Percentiles rank a stretch among this genome's conserved stretches.
Conservation (phyloP, 2,329 filamentous ascomycete species). For the Gyromitra esculenta region DNA sequence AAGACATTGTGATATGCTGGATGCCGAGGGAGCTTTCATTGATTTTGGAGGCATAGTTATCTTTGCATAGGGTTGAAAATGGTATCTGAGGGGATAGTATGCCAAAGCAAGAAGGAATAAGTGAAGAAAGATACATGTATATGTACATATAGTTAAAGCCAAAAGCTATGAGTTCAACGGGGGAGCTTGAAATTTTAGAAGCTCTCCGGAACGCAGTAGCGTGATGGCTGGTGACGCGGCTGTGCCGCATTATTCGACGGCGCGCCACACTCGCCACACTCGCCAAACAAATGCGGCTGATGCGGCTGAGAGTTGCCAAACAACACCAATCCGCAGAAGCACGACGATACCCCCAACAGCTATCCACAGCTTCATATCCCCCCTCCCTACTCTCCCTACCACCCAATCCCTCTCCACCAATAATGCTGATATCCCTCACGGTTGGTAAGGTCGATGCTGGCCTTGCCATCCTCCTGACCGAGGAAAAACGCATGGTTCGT, state of each 20-base stretch:
- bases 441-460: constrained; percentile 99
- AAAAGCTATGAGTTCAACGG: neutral
- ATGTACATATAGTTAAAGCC: too few relatives aligned
- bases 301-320: constrained; percentile 30
- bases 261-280: constrained; percentile 15
- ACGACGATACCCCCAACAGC: constrained; percentile 1
- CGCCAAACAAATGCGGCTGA: neutral
- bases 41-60: neutral
- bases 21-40: neutral
- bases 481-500: constrained; percentile 93
- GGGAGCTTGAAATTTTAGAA: neutral
- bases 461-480: constrained; percentile 93
- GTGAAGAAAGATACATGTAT: neutral
- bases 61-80: neutral
- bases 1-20: too few relatives aligned
- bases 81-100: too few relatives aligned
- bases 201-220: neutral
- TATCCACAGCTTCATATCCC: constrained; percentile 6
- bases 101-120: too few relatives aligned
- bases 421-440: constrained; percentile 95
- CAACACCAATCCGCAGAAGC: constrained; percentile 19
- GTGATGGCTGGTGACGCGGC: constrained; percentile 33
- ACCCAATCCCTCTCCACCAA: constrained; percentile 55
- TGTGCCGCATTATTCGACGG: neutral
- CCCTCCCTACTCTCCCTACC: neutral